Conservation (phyloP, 257 asterid species). For the Solanum medicagineum region DNA sequence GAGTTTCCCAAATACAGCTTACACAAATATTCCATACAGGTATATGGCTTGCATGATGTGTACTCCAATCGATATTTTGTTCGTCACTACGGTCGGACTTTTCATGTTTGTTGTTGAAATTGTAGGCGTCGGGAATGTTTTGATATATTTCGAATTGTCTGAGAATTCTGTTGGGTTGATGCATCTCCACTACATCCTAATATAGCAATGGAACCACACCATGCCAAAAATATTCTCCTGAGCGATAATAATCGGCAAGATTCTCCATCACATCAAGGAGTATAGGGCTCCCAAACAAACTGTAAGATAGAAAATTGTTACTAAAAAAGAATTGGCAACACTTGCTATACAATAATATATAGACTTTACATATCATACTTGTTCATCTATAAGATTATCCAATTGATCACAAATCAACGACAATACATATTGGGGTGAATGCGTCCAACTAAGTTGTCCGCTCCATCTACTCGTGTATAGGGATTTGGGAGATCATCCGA, state of each 20-base stretch:
- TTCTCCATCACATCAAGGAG: not conserved
- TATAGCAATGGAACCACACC: too few species aligned
- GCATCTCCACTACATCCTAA: too few species aligned
- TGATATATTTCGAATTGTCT: too few species aligned
- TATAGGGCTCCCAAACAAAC: not conserved
- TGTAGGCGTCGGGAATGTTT: too few species aligned
- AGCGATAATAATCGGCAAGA: conserved; percentile 3
- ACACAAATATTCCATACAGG: too few species aligned
- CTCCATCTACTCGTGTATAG: not conserved
- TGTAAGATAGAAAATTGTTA: not conserved
- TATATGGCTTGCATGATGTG: too few species aligned
- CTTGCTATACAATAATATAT: not conserved
- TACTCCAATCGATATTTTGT: too few species aligned
- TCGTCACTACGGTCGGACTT: too few species aligned
- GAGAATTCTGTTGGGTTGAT: conserved; percentile 47
- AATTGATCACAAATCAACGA: not conserved
- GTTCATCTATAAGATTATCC: not conserved
- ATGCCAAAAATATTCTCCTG: too few species aligned
- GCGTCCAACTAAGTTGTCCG: not conserved
- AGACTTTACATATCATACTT: not conserved
- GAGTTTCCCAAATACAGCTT: not conserved
- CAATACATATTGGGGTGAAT: not conserved
- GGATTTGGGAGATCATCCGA: not conserved
- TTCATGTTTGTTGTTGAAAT: too few species aligned
- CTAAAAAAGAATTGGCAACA: not conserved